Conservation (phyloP, 208 protist genomes). For the Herpetomonas tarakana region DNA sequence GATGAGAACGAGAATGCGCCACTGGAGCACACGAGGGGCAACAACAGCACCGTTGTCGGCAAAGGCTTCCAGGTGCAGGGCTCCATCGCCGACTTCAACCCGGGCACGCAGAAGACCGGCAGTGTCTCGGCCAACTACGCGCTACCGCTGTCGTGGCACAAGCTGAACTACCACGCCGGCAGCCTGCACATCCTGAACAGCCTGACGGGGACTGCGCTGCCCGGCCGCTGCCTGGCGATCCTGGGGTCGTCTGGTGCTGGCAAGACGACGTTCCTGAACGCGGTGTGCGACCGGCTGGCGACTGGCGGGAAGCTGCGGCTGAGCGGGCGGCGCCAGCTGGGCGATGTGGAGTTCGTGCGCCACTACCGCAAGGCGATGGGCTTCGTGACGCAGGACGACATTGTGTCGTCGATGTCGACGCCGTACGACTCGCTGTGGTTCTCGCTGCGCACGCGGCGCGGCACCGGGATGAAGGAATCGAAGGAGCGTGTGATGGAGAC, state of each 20-base stretch:
- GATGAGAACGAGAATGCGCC: too few relatives aligned
- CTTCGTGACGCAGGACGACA: constrained; percentile 84
- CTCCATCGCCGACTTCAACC: constrained; percentile 50
- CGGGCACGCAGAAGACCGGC: constrained; percentile 21
- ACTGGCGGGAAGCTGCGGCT: constrained; percentile 31
- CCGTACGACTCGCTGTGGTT: constrained; percentile 72
- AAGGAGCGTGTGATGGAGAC: constrained; percentile 53
- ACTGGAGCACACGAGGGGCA: not conserved
- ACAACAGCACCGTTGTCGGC: constrained; percentile 10
- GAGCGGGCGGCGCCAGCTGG: constrained; percentile 53
- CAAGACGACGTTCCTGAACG: constrained; percentile 89
- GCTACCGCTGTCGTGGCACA: constrained; percentile 72
- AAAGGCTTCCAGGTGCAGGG: constrained; percentile 28
- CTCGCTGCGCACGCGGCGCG: constrained; percentile 69
- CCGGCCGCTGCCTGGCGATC: constrained; percentile 71
- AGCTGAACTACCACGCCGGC: constrained; percentile 57
- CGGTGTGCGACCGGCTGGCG: constrained; percentile 65
- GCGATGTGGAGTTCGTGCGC: constrained; percentile 52
- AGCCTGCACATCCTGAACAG: constrained; percentile 47
- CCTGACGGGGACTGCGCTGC: constrained; percentile 72
- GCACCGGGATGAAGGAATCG: constrained; percentile 33
- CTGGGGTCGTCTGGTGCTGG: constrained; percentile 82
- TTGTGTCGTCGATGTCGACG: constrained; percentile 63
- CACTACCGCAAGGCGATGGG: constrained; percentile 61
- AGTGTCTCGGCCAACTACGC: constrained; percentile 32